Conservation (phyloP, 768 basidiomycete genomes). For the Pleurotus tuoliensis region DNA sequence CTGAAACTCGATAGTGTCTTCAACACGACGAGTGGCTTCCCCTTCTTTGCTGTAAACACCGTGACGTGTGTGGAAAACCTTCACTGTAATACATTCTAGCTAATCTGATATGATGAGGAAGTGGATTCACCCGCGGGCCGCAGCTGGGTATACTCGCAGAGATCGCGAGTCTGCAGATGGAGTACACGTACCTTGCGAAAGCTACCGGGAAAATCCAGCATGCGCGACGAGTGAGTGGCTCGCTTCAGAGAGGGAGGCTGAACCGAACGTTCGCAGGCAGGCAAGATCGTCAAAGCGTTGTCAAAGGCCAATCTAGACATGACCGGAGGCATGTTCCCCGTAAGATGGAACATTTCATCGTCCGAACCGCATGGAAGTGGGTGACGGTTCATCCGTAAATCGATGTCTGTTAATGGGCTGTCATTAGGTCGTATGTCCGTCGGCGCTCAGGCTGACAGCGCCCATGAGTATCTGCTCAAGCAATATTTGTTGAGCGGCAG, state of each 20-base stretch:
- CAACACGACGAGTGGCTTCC: constrained; percentile 64
- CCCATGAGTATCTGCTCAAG: constrained; percentile 76
- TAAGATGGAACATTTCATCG: constrained; percentile 47
- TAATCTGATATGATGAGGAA: background rate
- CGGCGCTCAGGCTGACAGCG: constrained; percentile 67
- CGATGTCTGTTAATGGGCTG: too few relatives aligned
- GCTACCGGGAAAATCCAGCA: constrained; percentile 67
- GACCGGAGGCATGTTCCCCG: constrained; percentile 64
- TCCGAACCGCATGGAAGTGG: constrained; percentile 33
- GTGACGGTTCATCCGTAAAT: too few relatives aligned
- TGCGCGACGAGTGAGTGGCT: constrained; percentile 44
- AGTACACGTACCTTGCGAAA: constrained; percentile 81
- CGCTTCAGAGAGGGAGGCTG: background rate
- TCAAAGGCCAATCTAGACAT: constrained; percentile 37
- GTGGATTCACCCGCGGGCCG: constrained; percentile 17
- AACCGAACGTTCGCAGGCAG: constrained; percentile 31
- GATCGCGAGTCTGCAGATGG: constrained; percentile 77
- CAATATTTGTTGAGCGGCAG: constrained; percentile 64
- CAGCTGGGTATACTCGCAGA: constrained; percentile 62
- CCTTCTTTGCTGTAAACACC: constrained; percentile 68
- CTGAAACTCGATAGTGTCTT: constrained; percentile 71
- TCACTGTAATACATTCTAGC: background rate
- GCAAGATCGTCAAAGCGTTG: constrained; percentile 45
- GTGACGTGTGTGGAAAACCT: constrained; percentile 36
- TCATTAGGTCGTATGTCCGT: constrained; percentile 46